phyloP scores from a whole-genome alignment of 2,329 filamentous ascomycete species.

The Diaporthe eres region DNA sequence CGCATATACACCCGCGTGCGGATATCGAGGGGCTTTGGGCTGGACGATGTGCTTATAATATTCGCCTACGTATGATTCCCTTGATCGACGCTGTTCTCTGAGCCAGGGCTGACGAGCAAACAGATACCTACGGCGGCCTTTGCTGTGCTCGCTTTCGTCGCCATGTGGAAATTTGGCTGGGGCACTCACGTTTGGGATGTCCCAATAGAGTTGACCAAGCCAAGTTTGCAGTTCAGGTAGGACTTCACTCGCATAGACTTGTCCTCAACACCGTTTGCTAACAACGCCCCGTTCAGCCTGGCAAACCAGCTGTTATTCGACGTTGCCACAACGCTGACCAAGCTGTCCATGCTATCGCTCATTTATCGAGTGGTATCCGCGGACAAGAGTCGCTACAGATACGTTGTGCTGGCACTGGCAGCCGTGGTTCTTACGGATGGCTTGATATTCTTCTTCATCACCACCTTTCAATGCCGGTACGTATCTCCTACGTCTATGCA shows the following conservation, averaged over 20 bases:
- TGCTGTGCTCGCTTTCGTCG: constrained; percentile 49
- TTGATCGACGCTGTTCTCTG: not conserved
- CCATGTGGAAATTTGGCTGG: constrained; percentile 49
- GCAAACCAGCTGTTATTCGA: constrained; percentile 55
- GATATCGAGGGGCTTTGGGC: constrained; percentile 53
- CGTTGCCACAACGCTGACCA: constrained; percentile 55
- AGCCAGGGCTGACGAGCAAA: constrained; percentile 35
- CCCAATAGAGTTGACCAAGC: constrained; percentile 42
- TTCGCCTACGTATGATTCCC: constrained; percentile 52
- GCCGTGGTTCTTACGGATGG: constrained; percentile 50
- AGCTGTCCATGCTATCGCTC: constrained; percentile 57
- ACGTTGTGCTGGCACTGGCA: constrained; percentile 49
- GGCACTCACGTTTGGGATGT: constrained; percentile 54
- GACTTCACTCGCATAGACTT: constrained; percentile 33
- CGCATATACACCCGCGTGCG: constrained; percentile 53
- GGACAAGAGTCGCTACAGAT: constrained; percentile 49
- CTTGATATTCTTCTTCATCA: constrained; percentile 54
- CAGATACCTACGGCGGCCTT: constrained; percentile 51
- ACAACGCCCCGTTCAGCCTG: constrained; percentile 44
- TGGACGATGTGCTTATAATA: constrained; percentile 55
- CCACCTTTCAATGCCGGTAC: constrained; percentile 56
- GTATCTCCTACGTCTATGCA: constrained; percentile 45
- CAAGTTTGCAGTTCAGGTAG: constrained; percentile 50
- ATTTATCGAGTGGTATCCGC: constrained; percentile 54
- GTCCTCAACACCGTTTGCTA: not conserved